Percentiles rank a stretch among this genome's conserved stretches.
These are phyloP conservation scores for Tetracladium setigerum DNA, from an alignment of 495 filamentous ascomycete species.

Conservation along the genomic window DNA sequence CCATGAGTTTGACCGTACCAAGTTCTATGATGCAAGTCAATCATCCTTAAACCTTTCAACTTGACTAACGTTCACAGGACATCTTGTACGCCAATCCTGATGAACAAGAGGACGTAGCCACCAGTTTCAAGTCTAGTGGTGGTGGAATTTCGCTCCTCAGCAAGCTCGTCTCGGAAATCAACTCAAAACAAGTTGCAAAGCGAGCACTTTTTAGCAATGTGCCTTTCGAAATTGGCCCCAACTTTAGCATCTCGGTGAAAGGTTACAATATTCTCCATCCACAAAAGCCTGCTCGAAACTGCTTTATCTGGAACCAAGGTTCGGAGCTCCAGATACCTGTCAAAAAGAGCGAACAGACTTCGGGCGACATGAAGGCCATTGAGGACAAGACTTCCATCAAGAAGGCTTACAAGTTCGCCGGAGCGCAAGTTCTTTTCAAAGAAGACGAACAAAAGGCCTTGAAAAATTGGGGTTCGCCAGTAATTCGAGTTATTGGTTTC, in stretches of 20 bases:
- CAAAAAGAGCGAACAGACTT: conserved; percentile 61
- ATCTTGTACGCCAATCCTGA: conserved; percentile 64
- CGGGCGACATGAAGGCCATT: conserved; percentile 63
- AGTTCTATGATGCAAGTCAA: conserved; percentile 81
- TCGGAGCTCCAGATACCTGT: conserved; percentile 76
- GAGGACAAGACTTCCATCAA: conserved; percentile 77
- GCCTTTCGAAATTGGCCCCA: conserved; percentile 78
- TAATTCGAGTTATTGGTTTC: conserved; percentile 90
- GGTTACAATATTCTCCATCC: conserved; percentile 85
- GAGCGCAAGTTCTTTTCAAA: conserved; percentile 79
- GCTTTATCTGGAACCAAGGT: conserved; percentile 77
- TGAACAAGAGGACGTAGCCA: conserved; percentile 52
- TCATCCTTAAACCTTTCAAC: background rate
- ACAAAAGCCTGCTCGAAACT: conserved; percentile 69
- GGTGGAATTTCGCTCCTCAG: conserved; percentile 77
- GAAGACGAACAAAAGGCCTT: conserved; percentile 72
- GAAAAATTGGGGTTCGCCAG: conserved; percentile 69
- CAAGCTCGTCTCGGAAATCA: conserved; percentile 81
- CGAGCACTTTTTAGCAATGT: conserved; percentile 80
- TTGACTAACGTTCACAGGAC: conserved; percentile 41
- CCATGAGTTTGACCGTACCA: conserved; percentile 71
- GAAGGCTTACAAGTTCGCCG: conserved; percentile 95
- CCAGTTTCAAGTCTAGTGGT: conserved; percentile 42
- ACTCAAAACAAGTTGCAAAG: conserved; percentile 82
- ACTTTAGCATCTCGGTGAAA: conserved; percentile 79